These are phyloP conservation scores for Xylaria sp. DNA, from an alignment of 2,329 filamentous ascomycete species.

Conservation along the genomic window DNA sequence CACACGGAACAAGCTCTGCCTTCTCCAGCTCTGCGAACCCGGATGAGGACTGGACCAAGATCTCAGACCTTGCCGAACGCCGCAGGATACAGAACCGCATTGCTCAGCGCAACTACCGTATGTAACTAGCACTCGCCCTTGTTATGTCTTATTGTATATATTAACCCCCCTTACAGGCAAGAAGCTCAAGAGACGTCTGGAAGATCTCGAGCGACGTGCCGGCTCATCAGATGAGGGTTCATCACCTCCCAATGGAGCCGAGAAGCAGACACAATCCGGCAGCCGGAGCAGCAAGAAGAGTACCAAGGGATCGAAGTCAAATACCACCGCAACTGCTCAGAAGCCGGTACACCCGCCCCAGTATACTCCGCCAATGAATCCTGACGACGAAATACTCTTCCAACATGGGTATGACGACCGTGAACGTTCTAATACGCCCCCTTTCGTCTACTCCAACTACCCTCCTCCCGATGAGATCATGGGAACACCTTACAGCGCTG, in stretches of 20 bases:
- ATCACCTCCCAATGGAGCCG: slow-evolving; percentile 50
- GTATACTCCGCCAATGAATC: slow-evolving; percentile 70
- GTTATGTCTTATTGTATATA: not conserved
- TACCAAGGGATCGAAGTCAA: slow-evolving; percentile 58
- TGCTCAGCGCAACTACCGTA: slow-evolving; percentile 97
- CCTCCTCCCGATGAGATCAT: slow-evolving; percentile 73
- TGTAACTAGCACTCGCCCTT: slow-evolving; percentile 39
- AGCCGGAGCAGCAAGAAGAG: slow-evolving; percentile 53
- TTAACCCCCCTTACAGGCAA: slow-evolving; percentile 69
- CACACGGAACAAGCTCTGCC: slow-evolving; percentile 87
- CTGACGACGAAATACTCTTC: slow-evolving; percentile 75
- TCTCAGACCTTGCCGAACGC: slow-evolving; percentile 94
- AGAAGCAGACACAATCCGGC: slow-evolving; percentile 54
- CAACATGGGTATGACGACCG: slow-evolving; percentile 69
- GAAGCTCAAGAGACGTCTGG: slow-evolving; percentile 90
- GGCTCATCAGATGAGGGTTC: slow-evolving; percentile 62
- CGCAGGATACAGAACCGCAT: slow-evolving; percentile 96
- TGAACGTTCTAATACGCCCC: slow-evolving; percentile 77
- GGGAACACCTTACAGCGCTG: slow-evolving; percentile 68
- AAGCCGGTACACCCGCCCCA: slow-evolving; percentile 62
- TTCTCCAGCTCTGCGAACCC: slow-evolving; percentile 95
- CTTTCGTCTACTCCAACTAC: slow-evolving; percentile 76
- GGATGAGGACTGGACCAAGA: slow-evolving; percentile 99
- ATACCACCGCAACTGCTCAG: slow-evolving; percentile 42
- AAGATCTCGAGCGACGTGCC: slow-evolving; percentile 84